Evolutionary conservation across 257 asterid genomes (phyloP).

Genomic region (Leptodermis oblonga): DNA sequence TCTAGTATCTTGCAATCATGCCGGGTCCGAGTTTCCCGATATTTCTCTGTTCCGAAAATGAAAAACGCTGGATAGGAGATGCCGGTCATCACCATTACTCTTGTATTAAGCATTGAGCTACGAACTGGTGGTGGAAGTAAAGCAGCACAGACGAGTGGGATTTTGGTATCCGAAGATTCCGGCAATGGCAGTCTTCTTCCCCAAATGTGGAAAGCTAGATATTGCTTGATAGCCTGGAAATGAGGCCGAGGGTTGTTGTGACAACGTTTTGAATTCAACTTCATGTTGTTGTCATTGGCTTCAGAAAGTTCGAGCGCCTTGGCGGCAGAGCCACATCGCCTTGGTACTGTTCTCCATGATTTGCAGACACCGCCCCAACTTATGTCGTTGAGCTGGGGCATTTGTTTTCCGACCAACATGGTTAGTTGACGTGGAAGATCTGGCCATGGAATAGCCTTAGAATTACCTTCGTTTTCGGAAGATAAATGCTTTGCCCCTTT

Average conservation of each 20-base stretch:
- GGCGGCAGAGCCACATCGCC: conserved; percentile 12
- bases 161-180: conserved; percentile 10
- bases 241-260: conserved; percentile 9
- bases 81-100: conserved; percentile 9
- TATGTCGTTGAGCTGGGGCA: conserved; percentile 25
- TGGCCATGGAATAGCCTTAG: conserved; percentile 31
- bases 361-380: conserved; percentile 24
- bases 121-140: no score
- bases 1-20: conserved; percentile 25
- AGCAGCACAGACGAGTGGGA: conserved; percentile 22
- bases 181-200: not conserved
- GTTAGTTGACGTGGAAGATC: conserved; percentile 33
- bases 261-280: not conserved
- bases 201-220: conserved; percentile 7
- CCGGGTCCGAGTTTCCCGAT: conserved; percentile 7
- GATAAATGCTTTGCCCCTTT: conserved; percentile 4
- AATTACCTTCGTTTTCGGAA: not conserved
- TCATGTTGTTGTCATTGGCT: not conserved
- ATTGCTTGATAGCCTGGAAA: conserved; percentile 12
- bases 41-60: not conserved
- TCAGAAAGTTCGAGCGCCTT: conserved; percentile 11
- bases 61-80: conserved; percentile 21
- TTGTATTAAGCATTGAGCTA: conserved; percentile 5
- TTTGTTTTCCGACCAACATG: conserved; percentile 15
- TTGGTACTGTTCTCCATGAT: conserved; percentile 29